phyloP scores from a whole-genome alignment of 2,329 filamentous ascomycete genomes.

The Dryadomyces quercivorus region DNA sequence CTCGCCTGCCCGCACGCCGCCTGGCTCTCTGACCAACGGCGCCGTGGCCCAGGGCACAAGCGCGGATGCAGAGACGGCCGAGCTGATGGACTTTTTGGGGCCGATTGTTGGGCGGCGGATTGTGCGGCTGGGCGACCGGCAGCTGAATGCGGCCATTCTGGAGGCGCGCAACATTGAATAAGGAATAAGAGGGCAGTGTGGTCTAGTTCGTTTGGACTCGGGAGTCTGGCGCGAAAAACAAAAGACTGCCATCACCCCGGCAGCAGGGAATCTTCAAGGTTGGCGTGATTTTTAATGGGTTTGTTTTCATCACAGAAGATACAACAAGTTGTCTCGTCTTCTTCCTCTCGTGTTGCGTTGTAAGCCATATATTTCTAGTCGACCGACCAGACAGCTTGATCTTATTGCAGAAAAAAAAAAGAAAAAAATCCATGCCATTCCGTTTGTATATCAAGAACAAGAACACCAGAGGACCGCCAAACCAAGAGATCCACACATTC shows the following conservation, averaged over 20 bases:
- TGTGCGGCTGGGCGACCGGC: conserved; percentile 30
- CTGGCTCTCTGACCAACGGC: background rate
- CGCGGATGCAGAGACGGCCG: conserved; percentile 25
- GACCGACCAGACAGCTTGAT: too few relatives aligned
- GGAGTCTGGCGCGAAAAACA: background rate
- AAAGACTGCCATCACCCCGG: background rate
- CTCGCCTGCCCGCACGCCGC: conserved; percentile 11
- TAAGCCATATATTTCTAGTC: background rate
- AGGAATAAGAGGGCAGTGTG: background rate
- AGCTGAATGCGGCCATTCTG: conserved; percentile 37
- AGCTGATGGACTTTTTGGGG: conserved; percentile 43
- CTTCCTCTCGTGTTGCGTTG: background rate
- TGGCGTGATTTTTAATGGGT: background rate
- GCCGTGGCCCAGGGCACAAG: background rate
- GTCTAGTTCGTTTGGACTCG: background rate
- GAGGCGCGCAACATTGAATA: conserved; percentile 42
- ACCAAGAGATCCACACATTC: too few relatives aligned
- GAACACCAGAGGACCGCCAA: too few relatives aligned
- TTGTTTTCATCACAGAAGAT: background rate
- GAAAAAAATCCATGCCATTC: background rate
- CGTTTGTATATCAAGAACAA: background rate
- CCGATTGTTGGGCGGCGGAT: conserved; percentile 40
- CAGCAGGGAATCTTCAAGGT: background rate
- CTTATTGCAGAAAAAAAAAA: background rate
- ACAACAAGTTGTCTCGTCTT: background rate